Conservation (phyloP, 2,329 filamentous ascomycete species). For the Stagonosporopsis tanaceti region DNA sequence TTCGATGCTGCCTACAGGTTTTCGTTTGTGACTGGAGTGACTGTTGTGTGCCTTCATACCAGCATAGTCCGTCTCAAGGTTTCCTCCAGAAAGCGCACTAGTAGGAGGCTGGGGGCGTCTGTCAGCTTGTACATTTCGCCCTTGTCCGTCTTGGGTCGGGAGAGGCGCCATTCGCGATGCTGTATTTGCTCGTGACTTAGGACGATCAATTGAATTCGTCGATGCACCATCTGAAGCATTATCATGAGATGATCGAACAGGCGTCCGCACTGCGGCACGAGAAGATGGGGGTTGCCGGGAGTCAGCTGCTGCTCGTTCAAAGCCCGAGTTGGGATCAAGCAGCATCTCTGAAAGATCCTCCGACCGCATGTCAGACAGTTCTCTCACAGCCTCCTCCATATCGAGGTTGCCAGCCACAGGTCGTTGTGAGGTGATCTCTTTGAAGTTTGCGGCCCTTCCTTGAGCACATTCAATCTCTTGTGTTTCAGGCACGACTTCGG, state of each 20-base stretch:
- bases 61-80: neutral
- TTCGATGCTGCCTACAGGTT: neutral
- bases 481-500: slow-evolving; percentile 22
- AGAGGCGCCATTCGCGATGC: slow-evolving; percentile 40
- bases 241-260: neutral
- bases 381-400: slow-evolving; percentile 5
- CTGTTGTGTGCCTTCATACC: neutral
- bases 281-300: neutral
- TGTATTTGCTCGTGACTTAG: slow-evolving; percentile 44
- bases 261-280: neutral
- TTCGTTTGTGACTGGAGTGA: neutral
- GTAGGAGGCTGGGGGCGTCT: neutral
- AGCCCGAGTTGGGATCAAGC: neutral
- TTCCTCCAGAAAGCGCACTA: neutral
- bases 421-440: neutral
- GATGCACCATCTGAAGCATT: slow-evolving; percentile 13
- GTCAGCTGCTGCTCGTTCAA: neutral
- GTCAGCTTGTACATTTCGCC: neutral
- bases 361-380: slow-evolving; percentile 21
- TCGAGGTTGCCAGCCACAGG: neutral
- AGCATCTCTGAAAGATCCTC: slow-evolving; percentile 22
- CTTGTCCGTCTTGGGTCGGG: neutral
- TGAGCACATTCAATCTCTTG: slow-evolving; percentile 14
- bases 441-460: neutral
- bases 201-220: slow-evolving; percentile 27